Conservation (phyloP, 202 grass and related monocot genomes). For the Thinopyrum obtusiflorum region DNA sequence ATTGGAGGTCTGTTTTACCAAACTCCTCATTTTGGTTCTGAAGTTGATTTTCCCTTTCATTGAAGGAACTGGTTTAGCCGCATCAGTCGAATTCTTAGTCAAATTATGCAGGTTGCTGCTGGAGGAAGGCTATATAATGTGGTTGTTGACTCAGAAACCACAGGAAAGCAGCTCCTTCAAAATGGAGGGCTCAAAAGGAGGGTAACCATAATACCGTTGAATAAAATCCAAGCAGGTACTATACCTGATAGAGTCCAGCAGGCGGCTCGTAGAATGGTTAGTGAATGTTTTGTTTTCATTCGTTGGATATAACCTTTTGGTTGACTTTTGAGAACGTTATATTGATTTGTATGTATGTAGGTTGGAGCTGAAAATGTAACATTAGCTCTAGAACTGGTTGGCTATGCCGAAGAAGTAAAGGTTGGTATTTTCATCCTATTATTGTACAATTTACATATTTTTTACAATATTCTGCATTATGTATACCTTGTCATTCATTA, state of each 20-base stretch:
- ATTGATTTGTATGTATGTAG: conserved; percentile 41
- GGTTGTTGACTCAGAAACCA: conserved; percentile 85
- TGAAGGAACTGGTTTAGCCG: neutral
- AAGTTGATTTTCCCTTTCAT: conserved; percentile 11
- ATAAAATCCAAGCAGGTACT: conserved; percentile 67
- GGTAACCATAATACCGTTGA: conserved; percentile 89
- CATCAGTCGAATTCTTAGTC: conserved; percentile 26
- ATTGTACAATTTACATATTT: neutral
- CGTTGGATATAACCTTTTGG: conserved; percentile 20
- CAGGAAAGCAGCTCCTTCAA: conserved; percentile 81
- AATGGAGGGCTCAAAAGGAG: conserved; percentile 66
- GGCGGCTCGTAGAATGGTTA: conserved; percentile 70
- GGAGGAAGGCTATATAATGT: conserved; percentile 87
- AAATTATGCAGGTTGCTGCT: conserved; percentile 74
- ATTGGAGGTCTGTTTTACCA: conserved; percentile 69
- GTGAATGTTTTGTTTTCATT: conserved; percentile 4
- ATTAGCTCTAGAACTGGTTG: conserved; percentile 85
- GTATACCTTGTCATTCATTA: neutral
- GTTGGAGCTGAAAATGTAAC: conserved; percentile 73
- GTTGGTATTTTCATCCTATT: conserved; percentile 29
- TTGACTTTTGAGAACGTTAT: conserved; percentile 2
- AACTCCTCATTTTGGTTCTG: neutral
- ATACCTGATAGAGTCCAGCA: conserved; percentile 79
- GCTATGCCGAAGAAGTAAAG: conserved; percentile 81
- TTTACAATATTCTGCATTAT: neutral